These are phyloP conservation scores for Phoma herbarum DNA, from an alignment of 2,329 filamentous ascomycete species.

Conservation along the genomic window DNA sequence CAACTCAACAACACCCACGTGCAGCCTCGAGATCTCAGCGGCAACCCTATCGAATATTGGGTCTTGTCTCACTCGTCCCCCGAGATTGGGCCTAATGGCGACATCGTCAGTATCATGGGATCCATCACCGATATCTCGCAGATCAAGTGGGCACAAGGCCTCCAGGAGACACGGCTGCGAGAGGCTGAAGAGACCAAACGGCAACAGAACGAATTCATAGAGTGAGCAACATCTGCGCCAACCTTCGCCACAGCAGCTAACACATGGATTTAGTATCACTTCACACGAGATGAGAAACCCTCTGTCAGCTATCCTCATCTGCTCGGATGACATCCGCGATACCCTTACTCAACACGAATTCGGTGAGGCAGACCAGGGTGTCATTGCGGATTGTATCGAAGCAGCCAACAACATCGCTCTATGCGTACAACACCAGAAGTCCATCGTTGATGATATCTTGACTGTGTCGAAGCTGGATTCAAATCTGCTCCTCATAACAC, in stretches of 20 bases:
- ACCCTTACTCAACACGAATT: conserved; percentile 35
- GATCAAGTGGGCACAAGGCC: conserved; percentile 49
- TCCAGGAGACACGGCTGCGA: conserved; percentile 37
- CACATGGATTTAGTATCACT: conserved; percentile 28
- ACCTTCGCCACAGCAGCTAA: neutral
- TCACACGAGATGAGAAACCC: conserved; percentile 50
- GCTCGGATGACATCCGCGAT: conserved; percentile 45
- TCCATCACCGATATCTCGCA: conserved; percentile 46
- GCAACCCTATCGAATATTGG: conserved; percentile 57
- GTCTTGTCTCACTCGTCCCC: conserved; percentile 49
- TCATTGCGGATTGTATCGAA: conserved; percentile 40
- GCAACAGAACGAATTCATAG: conserved; percentile 50
- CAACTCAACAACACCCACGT: conserved; percentile 51
- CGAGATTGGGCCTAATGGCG: conserved; percentile 37
- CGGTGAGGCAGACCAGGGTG: conserved; percentile 22
- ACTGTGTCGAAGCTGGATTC: conserved; percentile 47
- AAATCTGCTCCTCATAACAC: conserved; percentile 44
- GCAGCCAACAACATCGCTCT: conserved; percentile 53
- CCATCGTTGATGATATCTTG: conserved; percentile 48
- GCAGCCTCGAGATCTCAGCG: conserved; percentile 47
- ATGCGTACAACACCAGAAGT: conserved; percentile 48
- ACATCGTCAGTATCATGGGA: conserved; percentile 43
- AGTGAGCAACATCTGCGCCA: conserved; percentile 10
- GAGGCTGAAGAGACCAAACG: conserved; percentile 46
- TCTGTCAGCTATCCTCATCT: conserved; percentile 45